These are phyloP conservation scores for Sphagnurus paluster DNA, from an alignment of 1,284 basidiomycete species.

Conservation along the genomic window DNA sequence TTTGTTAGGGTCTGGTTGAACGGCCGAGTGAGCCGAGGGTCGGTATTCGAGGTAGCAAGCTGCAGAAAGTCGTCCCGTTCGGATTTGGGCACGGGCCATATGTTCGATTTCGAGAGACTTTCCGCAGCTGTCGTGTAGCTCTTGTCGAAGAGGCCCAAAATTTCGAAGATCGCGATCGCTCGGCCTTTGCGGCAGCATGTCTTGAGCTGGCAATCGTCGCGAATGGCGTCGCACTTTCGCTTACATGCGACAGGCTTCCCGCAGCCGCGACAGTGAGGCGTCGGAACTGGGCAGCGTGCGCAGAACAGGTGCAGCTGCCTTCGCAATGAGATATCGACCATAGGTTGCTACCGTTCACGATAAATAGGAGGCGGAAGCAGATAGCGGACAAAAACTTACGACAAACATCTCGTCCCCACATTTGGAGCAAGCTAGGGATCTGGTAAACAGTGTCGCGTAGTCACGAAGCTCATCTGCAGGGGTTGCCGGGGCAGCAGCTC, in stretches of 20 bases:
- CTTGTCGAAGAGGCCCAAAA: conserved; percentile 35
- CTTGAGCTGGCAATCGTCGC: conserved; percentile 21
- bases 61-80: conserved; percentile 11
- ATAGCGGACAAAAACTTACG: neutral
- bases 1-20: conserved; percentile 7
- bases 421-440: neutral
- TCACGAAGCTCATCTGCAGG: conserved; percentile 1
- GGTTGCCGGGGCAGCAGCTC: neutral
- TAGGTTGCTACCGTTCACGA: neutral
- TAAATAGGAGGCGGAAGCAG: neutral
- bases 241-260: conserved; percentile 11
- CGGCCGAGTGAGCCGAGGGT: neutral
- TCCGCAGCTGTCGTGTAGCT: conserved; percentile 24
- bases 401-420: neutral
- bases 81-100: conserved; percentile 4
- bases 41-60: conserved; percentile 4
- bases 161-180: conserved; percentile 36
- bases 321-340: conserved; percentile 11
- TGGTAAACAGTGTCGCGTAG: neutral
- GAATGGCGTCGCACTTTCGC: conserved; percentile 17
- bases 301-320: conserved; percentile 32
- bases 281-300: conserved; percentile 23
- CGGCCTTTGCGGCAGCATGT: conserved; percentile 35
- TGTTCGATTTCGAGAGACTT: neutral
- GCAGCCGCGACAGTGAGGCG: conserved; percentile 36